A percentile compares a stretch with the other conserved stretches of the same genome.
Evolutionary conservation across 345 rosid genomes (phyloP).

Genomic region (Geranium brycei): DNA sequence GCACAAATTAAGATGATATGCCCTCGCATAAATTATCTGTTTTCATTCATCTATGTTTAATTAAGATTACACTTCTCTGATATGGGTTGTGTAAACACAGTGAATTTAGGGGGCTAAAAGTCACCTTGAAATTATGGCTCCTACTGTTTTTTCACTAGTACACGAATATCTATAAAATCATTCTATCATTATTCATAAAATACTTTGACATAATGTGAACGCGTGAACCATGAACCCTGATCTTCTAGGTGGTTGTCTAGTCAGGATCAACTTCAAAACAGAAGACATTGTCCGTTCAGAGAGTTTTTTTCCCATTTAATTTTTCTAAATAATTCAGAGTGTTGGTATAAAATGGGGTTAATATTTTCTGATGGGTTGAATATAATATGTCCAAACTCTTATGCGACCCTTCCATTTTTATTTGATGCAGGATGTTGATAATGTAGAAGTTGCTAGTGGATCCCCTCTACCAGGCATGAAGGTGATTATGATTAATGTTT

Average conservation of each 20-base stretch:
- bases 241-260: background rate
- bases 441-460: constrained; percentile 58
- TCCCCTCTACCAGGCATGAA: constrained; percentile 97
- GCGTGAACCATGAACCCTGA: background rate
- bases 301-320: background rate
- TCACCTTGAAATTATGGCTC: background rate
- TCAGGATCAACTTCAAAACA: no score
- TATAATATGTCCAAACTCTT: constrained; percentile 7
- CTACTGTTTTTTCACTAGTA: background rate
- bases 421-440: constrained; percentile 46
- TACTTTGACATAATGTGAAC: background rate
- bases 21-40: background rate
- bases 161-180: background rate
- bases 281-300: no score
- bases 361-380: background rate
- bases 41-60: background rate
- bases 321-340: background rate
- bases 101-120: background rate
- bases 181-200: background rate
- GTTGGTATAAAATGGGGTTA: background rate
- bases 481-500: constrained; percentile 37
- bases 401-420: constrained; percentile 8
- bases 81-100: background rate
- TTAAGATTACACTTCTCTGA: background rate
- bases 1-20: background rate